These are phyloP conservation scores for Mucor sp. DNA, from an alignment of 371 early-diverging fungal genomes.

Conservation along the genomic window DNA sequence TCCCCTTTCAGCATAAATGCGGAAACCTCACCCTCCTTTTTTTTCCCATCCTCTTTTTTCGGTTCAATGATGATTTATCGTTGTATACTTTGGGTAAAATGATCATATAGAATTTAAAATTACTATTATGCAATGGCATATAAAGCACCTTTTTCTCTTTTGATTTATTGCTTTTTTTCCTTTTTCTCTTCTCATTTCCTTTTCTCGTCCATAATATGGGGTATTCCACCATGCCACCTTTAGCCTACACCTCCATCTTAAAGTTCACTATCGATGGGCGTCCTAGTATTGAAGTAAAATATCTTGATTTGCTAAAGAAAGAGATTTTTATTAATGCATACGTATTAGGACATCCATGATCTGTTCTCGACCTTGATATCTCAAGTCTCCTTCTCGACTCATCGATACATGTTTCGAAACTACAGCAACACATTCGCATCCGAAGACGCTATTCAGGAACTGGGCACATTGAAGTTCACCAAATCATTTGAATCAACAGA, in stretches of 20 bases:
- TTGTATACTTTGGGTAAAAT: background rate
- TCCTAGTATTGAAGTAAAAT: conserved; percentile 34
- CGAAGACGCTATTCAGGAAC: conserved; percentile 46
- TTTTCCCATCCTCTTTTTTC: background rate
- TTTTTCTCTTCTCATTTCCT: background rate
- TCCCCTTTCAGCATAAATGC: background rate
- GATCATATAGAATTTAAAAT: background rate
- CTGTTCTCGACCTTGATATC: conserved; percentile 21
- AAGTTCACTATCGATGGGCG: conserved; percentile 40
- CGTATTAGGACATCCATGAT: conserved; percentile 25
- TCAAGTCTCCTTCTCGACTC: conserved; percentile 11
- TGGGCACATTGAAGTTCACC: conserved; percentile 34
- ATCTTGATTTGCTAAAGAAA: background rate
- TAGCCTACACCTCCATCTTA: conserved; percentile 30
- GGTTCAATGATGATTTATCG: too few species aligned
- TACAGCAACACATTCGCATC: conserved; percentile 49
- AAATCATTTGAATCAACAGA: conserved; percentile 46
- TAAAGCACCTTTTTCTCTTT: too few species aligned
- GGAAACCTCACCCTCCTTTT: background rate
- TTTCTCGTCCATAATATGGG: background rate
- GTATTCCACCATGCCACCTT: background rate
- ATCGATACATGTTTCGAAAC: conserved; percentile 37
- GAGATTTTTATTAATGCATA: background rate
- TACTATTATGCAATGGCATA: background rate
- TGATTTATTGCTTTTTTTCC: background rate